phyloP scores from a whole-genome alignment of 352 stramenopile genomes.

The Pythium chondricola region DNA sequence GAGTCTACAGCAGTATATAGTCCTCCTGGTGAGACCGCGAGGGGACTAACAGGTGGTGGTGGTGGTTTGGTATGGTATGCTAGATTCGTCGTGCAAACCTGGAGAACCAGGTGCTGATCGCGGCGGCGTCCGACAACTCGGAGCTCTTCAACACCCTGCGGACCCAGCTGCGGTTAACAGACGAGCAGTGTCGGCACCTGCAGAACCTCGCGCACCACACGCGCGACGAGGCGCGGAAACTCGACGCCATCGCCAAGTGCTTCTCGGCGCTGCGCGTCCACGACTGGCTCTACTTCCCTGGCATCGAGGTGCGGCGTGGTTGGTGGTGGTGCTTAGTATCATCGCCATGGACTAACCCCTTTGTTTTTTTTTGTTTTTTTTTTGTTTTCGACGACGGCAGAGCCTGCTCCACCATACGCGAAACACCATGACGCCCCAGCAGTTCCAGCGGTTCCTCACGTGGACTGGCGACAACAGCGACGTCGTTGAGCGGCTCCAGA shows the following conservation, averaged over 20 bases:
- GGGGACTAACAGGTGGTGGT: no score
- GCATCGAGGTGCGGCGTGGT: constrained; percentile 53
- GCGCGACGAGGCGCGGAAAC: constrained; percentile 62
- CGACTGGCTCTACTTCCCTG: constrained; percentile 82
- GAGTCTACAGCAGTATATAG: not conserved
- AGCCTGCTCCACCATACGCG: constrained; percentile 67
- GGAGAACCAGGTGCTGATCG: constrained; percentile 77
- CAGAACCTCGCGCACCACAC: constrained; percentile 34
- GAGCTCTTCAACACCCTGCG: constrained; percentile 49
- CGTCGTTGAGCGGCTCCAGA: constrained; percentile 68
- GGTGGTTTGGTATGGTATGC: not conserved
- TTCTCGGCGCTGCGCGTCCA: constrained; percentile 77
- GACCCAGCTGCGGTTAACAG: constrained; percentile 54
- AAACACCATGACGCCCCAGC: constrained; percentile 70
- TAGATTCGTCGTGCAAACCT: constrained; percentile 76
- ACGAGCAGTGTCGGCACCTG: constrained; percentile 61
- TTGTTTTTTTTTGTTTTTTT: not conserved
- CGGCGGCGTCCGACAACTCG: constrained; percentile 48
- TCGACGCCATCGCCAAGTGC: constrained; percentile 82
- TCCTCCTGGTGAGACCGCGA: no score
- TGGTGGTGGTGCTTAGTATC: not conserved
- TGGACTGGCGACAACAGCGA: constrained; percentile 71
- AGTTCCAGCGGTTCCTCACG: constrained; percentile 80
- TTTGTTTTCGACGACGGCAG: constrained; percentile 18
- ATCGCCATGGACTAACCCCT: not conserved